These are phyloP conservation scores for Berberis thunbergii DNA, from an alignment of 164 flowering plant genomes.

Conservation along the genomic window DNA sequence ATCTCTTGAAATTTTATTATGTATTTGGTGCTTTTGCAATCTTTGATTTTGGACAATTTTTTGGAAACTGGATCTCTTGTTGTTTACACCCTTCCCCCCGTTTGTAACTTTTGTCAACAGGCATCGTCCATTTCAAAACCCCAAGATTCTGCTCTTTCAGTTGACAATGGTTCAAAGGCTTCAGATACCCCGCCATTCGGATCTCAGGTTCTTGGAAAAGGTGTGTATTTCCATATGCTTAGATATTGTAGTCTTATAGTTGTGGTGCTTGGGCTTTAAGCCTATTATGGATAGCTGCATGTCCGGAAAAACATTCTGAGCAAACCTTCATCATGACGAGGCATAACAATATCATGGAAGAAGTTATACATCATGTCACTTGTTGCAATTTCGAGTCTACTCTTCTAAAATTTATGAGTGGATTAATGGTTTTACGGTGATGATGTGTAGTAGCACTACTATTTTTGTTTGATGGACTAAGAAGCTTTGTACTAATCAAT, in stretches of 20 bases:
- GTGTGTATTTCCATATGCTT: conserved; percentile 20
- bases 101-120: conserved; percentile 20
- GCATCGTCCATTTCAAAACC: conserved; percentile 36
- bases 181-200: conserved; percentile 31
- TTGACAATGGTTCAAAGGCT: conserved; percentile 42
- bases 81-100: not conserved
- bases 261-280: not conserved
- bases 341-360: not conserved
- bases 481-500: too few relatives aligned
- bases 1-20: too few relatives aligned
- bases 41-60: too few relatives aligned
- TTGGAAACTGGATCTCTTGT: not conserved
- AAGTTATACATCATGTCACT: not conserved
- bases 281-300: not conserved
- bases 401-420: not conserved
- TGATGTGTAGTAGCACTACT: too few relatives aligned
- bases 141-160: conserved; percentile 33
- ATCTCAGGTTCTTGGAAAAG: conserved; percentile 45
- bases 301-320: not conserved
- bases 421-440: not conserved
- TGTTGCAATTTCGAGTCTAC: not conserved
- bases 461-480: too few relatives aligned
- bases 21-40: too few relatives aligned
- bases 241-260: not conserved
- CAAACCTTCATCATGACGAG: not conserved